Percentiles rank a stretch among this genome's conserved stretches.
These are phyloP conservation scores for Cucumis cinereus DNA, from an alignment of 306 rosid genomes.

Conservation along the genomic window DNA sequence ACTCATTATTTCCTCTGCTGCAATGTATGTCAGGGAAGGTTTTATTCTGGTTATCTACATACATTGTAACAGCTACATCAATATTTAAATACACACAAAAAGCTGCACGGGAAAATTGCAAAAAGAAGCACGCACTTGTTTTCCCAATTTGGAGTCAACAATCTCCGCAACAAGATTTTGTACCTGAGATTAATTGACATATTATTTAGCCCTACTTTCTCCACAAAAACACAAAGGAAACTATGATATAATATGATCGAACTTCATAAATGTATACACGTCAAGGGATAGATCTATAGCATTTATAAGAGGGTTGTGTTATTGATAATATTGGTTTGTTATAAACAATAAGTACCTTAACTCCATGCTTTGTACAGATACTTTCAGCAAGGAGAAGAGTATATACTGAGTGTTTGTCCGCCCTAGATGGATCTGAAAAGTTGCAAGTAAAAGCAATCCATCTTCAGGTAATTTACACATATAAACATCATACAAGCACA, in stretches of 20 bases:
- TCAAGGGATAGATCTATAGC: background rate
- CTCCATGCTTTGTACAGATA: constrained; percentile 63
- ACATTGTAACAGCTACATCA: background rate
- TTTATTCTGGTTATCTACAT: constrained; percentile 66
- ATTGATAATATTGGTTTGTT: background rate
- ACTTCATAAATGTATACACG: constrained; percentile 6
- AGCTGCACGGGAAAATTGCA: background rate
- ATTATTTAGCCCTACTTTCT: background rate
- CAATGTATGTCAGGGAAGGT: constrained; percentile 72
- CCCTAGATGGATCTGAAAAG: constrained; percentile 65
- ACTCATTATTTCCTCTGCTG: constrained; percentile 93
- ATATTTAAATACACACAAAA: background rate
- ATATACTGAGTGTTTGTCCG: constrained; percentile 77
- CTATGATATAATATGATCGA: background rate
- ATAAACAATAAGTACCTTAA: constrained; percentile 42
- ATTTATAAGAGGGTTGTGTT: background rate
- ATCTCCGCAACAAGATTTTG: constrained; percentile 90
- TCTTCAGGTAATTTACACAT: constrained; percentile 10
- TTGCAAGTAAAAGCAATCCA: constrained; percentile 20
- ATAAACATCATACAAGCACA: background rate
- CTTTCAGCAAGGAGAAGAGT: constrained; percentile 84
- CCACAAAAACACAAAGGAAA: background rate
- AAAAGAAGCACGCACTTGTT: constrained; percentile 53
- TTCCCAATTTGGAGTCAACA: constrained; percentile 77
- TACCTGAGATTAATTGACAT: constrained; percentile 42